Percentiles rank a stretch among this genome's conserved stretches.
These are phyloP conservation scores for Talaromyces atroroseus DNA, from an alignment of 2,329 filamentous ascomycete genomes.

Conservation along the genomic window DNA sequence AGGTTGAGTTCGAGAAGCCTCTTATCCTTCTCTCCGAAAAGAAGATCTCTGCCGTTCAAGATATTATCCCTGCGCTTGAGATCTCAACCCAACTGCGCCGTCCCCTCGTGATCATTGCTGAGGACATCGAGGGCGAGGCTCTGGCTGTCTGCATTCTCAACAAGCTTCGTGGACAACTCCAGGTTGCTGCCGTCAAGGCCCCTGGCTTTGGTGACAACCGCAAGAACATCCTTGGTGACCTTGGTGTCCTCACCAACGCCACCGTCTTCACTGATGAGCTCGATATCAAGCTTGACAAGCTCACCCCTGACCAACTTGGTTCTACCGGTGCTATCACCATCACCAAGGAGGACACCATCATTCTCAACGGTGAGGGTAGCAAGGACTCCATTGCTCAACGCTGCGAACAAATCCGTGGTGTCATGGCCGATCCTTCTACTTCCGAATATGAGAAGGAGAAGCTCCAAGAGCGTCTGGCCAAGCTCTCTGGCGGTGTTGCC, in stretches of 20 bases:
- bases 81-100: conserved; percentile 92
- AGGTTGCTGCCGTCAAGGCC: conserved; percentile 97
- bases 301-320: conserved; percentile 89
- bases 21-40: conserved; percentile 98
- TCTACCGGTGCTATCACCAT: conserved; percentile 98
- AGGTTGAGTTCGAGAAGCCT: conserved; percentile 99
- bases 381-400: conserved; percentile 92
- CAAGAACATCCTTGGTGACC: conserved; percentile 97
- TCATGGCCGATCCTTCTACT: conserved; percentile 87
- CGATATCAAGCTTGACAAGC: conserved; percentile 98
- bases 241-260: conserved; percentile 91
- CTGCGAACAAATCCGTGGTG: conserved; percentile 97
- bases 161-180: conserved; percentile 99
- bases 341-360: conserved; percentile 99
- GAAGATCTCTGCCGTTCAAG: conserved; percentile 99
- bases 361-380: conserved; percentile 92
- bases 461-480: conserved; percentile 98
- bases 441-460: conserved; percentile 99
- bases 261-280: conserved; percentile 98
- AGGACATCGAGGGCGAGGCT: conserved; percentile 98
- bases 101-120: conserved; percentile 95
- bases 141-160: conserved; percentile 98
- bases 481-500: conserved; percentile 97
- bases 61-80: conserved; percentile 97
- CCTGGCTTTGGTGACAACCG: conserved; percentile 99